Percentiles rank a stretch among this genome's conserved stretches.
Conservation (phyloP, 495 filamentous ascomycete species). For the Chaetomidium leptoderma region DNA sequence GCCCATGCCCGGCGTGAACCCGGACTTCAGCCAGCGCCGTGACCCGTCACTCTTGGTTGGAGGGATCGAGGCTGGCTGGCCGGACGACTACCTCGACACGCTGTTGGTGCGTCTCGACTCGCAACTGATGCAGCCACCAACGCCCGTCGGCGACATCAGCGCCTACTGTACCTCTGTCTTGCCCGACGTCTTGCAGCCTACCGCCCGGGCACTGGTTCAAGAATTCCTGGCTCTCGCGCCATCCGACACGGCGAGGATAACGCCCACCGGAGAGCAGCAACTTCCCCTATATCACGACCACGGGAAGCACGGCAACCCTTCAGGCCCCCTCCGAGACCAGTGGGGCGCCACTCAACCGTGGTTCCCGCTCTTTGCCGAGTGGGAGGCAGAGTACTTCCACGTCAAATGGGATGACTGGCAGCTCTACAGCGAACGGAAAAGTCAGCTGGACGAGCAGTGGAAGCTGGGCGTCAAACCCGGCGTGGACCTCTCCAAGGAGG, state of each 20-base stretch:
- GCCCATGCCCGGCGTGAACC: too few species aligned
- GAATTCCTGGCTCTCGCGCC: background rate
- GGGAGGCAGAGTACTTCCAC: slow-evolving; percentile 51
- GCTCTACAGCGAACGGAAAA: background rate
- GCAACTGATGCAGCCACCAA: slow-evolving; percentile 23
- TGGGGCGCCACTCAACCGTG: slow-evolving; percentile 47
- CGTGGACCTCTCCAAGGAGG: too few species aligned
- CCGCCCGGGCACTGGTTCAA: background rate
- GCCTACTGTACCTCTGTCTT: too few species aligned
- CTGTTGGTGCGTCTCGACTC: slow-evolving; percentile 32
- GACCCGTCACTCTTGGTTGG: slow-evolving; percentile 49
- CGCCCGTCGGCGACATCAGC: too few species aligned
- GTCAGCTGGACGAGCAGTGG: background rate
- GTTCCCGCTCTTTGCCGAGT: slow-evolving; percentile 51
- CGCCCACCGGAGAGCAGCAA: too few species aligned
- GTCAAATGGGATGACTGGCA: slow-evolving; percentile 36
- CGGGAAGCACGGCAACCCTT: background rate
- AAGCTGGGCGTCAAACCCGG: too few species aligned
- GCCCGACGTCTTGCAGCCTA: background rate
- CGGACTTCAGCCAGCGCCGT: slow-evolving; percentile 27
- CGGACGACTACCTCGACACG: slow-evolving; percentile 40
- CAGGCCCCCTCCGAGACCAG: slow-evolving; percentile 32
- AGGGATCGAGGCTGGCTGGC: slow-evolving; percentile 45
- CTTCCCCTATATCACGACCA: background rate
- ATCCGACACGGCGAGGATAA: too few species aligned